Percentiles rank a stretch among this genome's conserved stretches.
Conservation (phyloP, 139 green algal genomes). For the Tetraselmis chui region DNA sequence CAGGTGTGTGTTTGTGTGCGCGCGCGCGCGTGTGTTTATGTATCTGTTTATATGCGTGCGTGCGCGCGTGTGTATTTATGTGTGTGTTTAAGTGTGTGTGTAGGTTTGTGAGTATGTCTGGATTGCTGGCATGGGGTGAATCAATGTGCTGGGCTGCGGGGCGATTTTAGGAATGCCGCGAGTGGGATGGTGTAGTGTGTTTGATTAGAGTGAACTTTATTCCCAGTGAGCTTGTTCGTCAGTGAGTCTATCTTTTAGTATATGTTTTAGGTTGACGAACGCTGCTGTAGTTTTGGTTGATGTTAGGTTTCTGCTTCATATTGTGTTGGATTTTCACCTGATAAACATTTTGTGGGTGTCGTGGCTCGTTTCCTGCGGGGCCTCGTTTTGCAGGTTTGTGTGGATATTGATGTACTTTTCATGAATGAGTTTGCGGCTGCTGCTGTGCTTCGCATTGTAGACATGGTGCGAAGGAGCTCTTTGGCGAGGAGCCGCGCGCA, state of each 20-base stretch:
- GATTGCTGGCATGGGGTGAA: not conserved
- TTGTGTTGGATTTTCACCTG: no score
- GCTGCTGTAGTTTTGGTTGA: no score
- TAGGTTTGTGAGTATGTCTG: constrained; percentile 11
- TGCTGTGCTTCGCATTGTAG: no score
- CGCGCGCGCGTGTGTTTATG: no score
- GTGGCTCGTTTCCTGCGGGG: not conserved
- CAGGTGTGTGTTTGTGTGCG: no score
- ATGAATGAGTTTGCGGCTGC: not conserved
- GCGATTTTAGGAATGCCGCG: not conserved
- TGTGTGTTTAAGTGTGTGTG: not conserved
- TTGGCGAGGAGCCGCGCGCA: not conserved
- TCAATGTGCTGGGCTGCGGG: not conserved
- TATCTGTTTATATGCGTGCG: no score
- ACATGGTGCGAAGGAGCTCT: not conserved
- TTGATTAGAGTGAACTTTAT: not conserved
- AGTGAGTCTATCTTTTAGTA: no score
- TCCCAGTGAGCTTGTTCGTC: not conserved
- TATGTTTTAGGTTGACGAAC: no score
- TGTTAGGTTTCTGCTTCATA: no score
- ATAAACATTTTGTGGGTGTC: no score
- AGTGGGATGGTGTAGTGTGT: not conserved
- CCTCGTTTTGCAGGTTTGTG: constrained; percentile 9
- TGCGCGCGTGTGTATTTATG: no score
- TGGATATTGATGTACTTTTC: constrained; percentile 46